Percentiles rank a stretch among this genome's conserved stretches.
These are phyloP conservation scores for Sporothrix phasma DNA, from an alignment of 2,329 filamentous ascomycete genomes.

Conservation along the genomic window DNA sequence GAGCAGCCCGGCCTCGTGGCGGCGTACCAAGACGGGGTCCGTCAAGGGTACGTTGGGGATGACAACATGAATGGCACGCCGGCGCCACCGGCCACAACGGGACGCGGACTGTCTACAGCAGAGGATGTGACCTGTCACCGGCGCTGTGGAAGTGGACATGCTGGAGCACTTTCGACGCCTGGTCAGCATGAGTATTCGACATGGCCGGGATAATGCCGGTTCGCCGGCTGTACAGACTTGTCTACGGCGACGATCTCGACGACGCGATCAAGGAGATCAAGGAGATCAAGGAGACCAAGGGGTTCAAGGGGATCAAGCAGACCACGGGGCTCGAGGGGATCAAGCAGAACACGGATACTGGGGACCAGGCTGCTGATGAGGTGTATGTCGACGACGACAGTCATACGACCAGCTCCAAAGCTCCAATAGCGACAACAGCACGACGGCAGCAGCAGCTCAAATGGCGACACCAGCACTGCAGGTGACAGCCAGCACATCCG, in stretches of 20 bases:
- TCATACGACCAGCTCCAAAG: too few relatives aligned
- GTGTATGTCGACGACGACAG: too few relatives aligned
- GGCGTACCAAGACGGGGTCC: not conserved
- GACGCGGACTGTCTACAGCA: not conserved
- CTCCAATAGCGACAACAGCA: not conserved
- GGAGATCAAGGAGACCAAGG: too few relatives aligned
- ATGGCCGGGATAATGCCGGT: not conserved
- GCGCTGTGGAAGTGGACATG: not conserved
- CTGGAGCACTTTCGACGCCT: not conserved
- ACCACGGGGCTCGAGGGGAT: too few relatives aligned
- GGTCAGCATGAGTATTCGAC: not conserved
- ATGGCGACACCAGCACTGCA: not conserved
- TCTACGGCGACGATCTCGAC: not conserved
- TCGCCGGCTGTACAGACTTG: not conserved
- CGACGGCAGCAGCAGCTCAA: not conserved
- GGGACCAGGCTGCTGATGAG: too few relatives aligned
- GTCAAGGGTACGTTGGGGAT: not conserved
- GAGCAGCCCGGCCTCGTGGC: not conserved
- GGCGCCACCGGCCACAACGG: not conserved
- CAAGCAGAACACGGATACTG: too few relatives aligned
- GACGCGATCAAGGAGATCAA: not conserved
- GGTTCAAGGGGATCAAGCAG: too few relatives aligned
- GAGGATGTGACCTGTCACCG: not conserved
- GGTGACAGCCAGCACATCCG: not conserved
- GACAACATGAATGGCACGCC: too few relatives aligned